phyloP scores from a whole-genome alignment of 768 basidiomycete species.

The Suillus placidus region DNA sequence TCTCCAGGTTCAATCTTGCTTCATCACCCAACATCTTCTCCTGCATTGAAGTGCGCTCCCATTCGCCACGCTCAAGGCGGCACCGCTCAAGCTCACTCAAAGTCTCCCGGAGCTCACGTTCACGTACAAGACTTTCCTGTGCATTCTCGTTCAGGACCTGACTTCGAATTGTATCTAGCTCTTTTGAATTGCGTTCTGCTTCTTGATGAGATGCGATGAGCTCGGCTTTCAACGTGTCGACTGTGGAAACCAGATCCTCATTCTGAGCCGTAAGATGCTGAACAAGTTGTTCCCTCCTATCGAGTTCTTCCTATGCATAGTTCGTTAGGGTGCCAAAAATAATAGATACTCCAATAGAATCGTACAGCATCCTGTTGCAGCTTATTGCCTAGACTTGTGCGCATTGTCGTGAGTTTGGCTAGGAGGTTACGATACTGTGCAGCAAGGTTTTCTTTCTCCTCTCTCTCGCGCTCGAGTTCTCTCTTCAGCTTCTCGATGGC shows the following conservation, averaged over 20 bases:
- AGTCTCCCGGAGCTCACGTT: slow-evolving; percentile 78
- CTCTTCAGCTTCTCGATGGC: slow-evolving; percentile 63
- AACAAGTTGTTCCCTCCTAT: slow-evolving; percentile 84
- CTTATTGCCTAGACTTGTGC: slow-evolving; percentile 91
- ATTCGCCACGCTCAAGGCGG: slow-evolving; percentile 79
- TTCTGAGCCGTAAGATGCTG: slow-evolving; percentile 78
- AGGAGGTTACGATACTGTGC: slow-evolving; percentile 85
- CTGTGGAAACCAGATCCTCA: slow-evolving; percentile 67
- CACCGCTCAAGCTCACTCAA: slow-evolving; percentile 87
- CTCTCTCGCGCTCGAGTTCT: slow-evolving; percentile 73
- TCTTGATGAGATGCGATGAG: slow-evolving; percentile 77
- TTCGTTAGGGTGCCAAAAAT: background rate
- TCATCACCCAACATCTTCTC: slow-evolving; percentile 79
- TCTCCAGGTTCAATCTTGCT: slow-evolving; percentile 56
- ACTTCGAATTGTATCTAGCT: slow-evolving; percentile 69
- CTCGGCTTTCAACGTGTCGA: slow-evolving; percentile 82
- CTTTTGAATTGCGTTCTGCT: slow-evolving; percentile 64
- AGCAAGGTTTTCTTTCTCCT: slow-evolving; percentile 88
- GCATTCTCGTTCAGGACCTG: slow-evolving; percentile 66
- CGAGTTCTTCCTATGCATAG: slow-evolving; percentile 90
- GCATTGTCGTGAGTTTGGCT: slow-evolving; percentile 89
- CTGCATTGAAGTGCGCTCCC: slow-evolving; percentile 59
- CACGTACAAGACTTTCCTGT: slow-evolving; percentile 70
- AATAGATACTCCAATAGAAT: slow-evolving; percentile 18
- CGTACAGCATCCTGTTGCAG: slow-evolving; percentile 94